These are phyloP conservation scores for Pyrenochaeta sp. DNA, from an alignment of 2,329 filamentous ascomycete genomes.

Conservation along the genomic window DNA sequence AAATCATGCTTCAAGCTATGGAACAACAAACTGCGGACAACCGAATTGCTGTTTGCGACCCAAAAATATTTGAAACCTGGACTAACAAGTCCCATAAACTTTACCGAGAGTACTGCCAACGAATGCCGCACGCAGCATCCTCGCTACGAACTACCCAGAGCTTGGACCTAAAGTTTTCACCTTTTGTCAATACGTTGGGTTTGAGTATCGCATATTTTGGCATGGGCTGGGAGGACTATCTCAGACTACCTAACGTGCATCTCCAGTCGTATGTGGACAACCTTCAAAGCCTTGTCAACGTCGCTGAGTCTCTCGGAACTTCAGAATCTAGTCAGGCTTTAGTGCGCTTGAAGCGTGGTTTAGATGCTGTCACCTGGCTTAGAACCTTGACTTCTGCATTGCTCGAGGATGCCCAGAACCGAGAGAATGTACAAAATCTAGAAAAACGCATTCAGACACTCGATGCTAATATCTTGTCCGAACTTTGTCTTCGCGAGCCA, in stretches of 20 bases:
- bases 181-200: constrained; percentile 36
- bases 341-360: constrained; percentile 17
- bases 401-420: constrained; percentile 23
- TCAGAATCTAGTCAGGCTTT: constrained; percentile 11
- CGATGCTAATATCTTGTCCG: constrained; percentile 21
- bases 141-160: constrained; percentile 32
- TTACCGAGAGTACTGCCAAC: constrained; percentile 34
- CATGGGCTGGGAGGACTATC: constrained; percentile 40
- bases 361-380: constrained; percentile 23
- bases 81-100: constrained; percentile 22
- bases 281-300: constrained; percentile 19
- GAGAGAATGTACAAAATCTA: constrained; percentile 34
- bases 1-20: constrained; percentile 30
- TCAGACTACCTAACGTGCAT: constrained; percentile 32
- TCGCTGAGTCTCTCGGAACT: constrained; percentile 6
- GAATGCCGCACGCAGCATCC: constrained; percentile 33
- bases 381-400: constrained; percentile 13
- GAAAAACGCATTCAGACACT: constrained; percentile 32
- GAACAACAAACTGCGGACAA: constrained; percentile 21
- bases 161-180: constrained; percentile 31
- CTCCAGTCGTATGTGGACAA: constrained; percentile 30
- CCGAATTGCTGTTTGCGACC: constrained; percentile 24
- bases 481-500: constrained; percentile 24
- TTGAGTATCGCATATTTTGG: constrained; percentile 33
- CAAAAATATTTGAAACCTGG: constrained; percentile 34